phyloP scores from a whole-genome alignment of 2,329 filamentous ascomycete species.

The Fonsecaea nubica region DNA sequence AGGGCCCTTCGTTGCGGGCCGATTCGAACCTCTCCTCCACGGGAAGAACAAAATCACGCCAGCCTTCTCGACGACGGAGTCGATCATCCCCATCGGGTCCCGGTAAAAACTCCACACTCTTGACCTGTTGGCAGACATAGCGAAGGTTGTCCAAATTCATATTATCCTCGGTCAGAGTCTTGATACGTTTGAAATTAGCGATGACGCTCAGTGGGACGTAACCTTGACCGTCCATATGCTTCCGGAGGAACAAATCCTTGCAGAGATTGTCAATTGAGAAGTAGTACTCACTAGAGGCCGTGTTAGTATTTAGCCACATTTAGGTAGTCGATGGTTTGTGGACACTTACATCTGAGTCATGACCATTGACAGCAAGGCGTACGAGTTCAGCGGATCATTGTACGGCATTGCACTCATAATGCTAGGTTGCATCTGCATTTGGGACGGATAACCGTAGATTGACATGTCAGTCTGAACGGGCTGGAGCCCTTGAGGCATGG shows the following conservation, averaged over 20 bases:
- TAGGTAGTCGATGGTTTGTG: neutral
- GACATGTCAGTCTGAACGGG: conserved; percentile 42
- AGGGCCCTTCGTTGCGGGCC: conserved; percentile 76
- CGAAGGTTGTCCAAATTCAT: conserved; percentile 69
- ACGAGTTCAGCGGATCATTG: conserved; percentile 64
- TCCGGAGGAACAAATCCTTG: conserved; percentile 88
- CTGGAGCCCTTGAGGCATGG: conserved; percentile 34
- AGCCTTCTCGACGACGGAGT: conserved; percentile 74
- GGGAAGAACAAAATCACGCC: conserved; percentile 79
- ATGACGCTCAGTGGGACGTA: conserved; percentile 84
- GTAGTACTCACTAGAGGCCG: conserved; percentile 79
- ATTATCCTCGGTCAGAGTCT: conserved; percentile 70
- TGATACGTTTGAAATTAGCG: conserved; percentile 84
- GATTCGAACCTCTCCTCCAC: conserved; percentile 73
- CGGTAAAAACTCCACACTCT: conserved; percentile 73
- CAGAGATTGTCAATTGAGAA: conserved; percentile 95
- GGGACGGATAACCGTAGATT: conserved; percentile 57
- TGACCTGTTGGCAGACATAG: conserved; percentile 74
- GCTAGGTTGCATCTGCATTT: conserved; percentile 52
- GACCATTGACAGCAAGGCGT: conserved; percentile 63
- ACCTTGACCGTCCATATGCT: conserved; percentile 93
- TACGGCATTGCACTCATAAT: conserved; percentile 65
- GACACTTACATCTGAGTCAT: conserved; percentile 63
- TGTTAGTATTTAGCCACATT: conserved; percentile 15
- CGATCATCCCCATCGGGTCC: conserved; percentile 80